Evolutionary conservation across 2,329 filamentous ascomycete genomes (phyloP), one percentile per base, ranked within the genome.

Genomic region (Thermoascus crustaceus): DNA sequence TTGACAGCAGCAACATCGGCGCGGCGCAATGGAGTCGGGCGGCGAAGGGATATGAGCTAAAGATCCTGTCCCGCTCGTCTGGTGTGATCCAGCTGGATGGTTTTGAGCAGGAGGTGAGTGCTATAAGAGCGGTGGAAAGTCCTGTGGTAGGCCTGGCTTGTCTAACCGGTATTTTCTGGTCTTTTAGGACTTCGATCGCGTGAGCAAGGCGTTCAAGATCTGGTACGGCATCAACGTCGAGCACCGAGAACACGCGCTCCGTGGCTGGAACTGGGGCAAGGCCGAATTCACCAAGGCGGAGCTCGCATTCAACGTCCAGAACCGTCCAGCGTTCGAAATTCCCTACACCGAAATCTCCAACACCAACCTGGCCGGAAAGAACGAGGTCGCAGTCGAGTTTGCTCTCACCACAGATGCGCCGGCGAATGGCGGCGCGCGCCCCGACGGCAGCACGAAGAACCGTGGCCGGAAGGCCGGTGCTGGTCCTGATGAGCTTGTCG

Each of bases 221-320:
- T 96, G 89, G 85, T 98, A 96, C 66, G 91, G 86, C 66, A 82
- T 91, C 53, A 87, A 80, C 52, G 75, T 98, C 40, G 88, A 96
- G 60, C 85, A 78, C 60, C 86, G 85, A 62, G 91, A 98, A 64
- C 91, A 96, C 62, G 87, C 91, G 16, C 70, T 98, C 40, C 80
- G 91, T 49, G 91, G 91, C 38, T 98, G 91, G 91, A 98, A 98
- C 61, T 98, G 91, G 93, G 91, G 91, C 53, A 98, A 96, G 66
- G 85, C 86, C 45, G 91, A 98, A 54, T 94, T 98, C 58, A 82
- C 83, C 42, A 94, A 96, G 65, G 82, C 87, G 36, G 91, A 98
- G 67, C 76, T 98, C 37, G 77, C 85, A 19, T 98, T 98, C 72
- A 96, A 88, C 60, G 91, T 98, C 23, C 87, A 94, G 58, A 98